Percentiles rank a stretch among this genome's conserved stretches.
Evolutionary conservation across 345 rosid species (phyloP).

Genomic region (Triadica sebifera): DNA sequence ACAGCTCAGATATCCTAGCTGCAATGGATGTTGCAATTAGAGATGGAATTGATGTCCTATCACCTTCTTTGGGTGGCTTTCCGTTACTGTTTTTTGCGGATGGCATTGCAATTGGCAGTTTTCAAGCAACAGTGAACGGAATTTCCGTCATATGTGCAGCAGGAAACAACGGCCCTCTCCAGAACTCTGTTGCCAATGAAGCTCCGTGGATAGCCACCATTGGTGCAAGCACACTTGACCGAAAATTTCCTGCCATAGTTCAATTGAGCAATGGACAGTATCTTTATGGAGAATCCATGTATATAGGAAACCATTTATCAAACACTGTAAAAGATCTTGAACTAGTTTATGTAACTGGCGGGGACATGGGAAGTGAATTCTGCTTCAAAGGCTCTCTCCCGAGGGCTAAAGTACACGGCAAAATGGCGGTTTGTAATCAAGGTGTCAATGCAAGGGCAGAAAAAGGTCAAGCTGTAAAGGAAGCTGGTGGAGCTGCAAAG

Average conservation of each 20-base stretch:
- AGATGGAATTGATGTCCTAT: constrained; percentile 81
- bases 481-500: constrained; percentile 95
- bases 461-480: constrained; percentile 77
- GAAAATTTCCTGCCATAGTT: constrained; percentile 75
- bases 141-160: constrained; percentile 84
- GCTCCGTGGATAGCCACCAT: constrained; percentile 92
- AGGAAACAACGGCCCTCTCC: constrained; percentile 85
- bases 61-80: constrained; percentile 85
- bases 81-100: constrained; percentile 82
- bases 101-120: constrained; percentile 84
- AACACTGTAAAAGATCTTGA: constrained; percentile 49
- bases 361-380: constrained; percentile 61
- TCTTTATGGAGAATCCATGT: constrained; percentile 79
- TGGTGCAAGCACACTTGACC: constrained; percentile 87
- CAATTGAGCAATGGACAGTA: constrained; percentile 50
- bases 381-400: constrained; percentile 82
- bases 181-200: constrained; percentile 71
- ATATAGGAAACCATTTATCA: constrained; percentile 49
- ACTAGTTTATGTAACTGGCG: constrained; percentile 59
- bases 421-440: constrained; percentile 81
- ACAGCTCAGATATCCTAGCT: constrained; percentile 84
- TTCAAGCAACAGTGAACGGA: constrained; percentile 77
- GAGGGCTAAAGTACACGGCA: constrained; percentile 54
- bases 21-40: constrained; percentile 78
- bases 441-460: constrained; percentile 87